Conservation (phyloP, 306 rosid genomes). For the Biancaea sappan region DNA sequence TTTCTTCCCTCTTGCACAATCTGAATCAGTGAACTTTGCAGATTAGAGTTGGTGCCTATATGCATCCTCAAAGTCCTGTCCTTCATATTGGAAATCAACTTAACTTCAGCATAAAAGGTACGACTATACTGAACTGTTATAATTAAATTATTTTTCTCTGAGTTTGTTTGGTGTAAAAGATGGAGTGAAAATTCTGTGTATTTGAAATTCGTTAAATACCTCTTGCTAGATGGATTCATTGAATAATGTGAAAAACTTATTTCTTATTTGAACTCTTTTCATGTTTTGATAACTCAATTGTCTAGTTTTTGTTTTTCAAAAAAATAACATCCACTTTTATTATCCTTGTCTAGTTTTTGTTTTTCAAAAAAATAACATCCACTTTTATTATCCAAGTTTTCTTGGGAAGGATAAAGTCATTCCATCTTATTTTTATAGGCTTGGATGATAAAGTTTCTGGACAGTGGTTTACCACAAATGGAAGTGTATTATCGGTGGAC, state of each 20-base stretch:
- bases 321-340: background rate
- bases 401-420: constrained; percentile 23
- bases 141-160: background rate
- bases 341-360: no score
- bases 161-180: background rate
- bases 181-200: background rate
- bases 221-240: background rate
- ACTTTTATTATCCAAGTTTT: background rate
- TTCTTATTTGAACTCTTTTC: background rate
- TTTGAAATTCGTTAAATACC: background rate
- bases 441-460: constrained; percentile 71
- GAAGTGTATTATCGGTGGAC: constrained; percentile 71
- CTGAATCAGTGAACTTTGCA: constrained; percentile 43
- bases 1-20: constrained; percentile 1
- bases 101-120: constrained; percentile 81
- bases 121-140: constrained; percentile 27
- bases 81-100: constrained; percentile 68
- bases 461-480: constrained; percentile 69
- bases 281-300: background rate
- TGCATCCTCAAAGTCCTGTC: constrained; percentile 85
- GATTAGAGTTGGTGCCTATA: constrained; percentile 84
- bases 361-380: no score
- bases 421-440: constrained; percentile 52
- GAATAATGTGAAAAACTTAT: background rate
- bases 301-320: no score